phyloP scores from a whole-genome alignment of 2,329 filamentous ascomycete species.

The Xylaria sp. region DNA sequence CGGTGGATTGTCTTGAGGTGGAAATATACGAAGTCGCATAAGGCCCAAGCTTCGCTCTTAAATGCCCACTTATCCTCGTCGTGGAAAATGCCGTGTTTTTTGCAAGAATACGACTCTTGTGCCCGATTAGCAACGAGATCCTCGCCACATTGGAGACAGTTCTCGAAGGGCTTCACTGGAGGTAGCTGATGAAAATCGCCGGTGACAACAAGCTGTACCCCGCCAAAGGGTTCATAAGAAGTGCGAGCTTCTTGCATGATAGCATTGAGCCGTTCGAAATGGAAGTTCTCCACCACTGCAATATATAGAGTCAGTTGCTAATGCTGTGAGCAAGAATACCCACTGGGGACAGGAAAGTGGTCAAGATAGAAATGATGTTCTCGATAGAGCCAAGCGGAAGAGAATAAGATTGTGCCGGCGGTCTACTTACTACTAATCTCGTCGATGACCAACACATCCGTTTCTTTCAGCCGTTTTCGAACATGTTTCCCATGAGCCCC shows the following conservation, averaged over 20 bases:
- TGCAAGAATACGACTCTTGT: slow-evolving; percentile 49
- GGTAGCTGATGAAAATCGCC: slow-evolving; percentile 72
- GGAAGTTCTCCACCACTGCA: slow-evolving; percentile 64
- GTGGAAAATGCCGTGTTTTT: slow-evolving; percentile 52
- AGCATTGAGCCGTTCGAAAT: slow-evolving; percentile 63
- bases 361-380: neutral
- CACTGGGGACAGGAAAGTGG: neutral
- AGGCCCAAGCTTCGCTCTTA: slow-evolving; percentile 63
- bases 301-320: neutral
- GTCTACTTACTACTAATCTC: slow-evolving; percentile 64
- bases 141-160: slow-evolving; percentile 62
- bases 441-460: slow-evolving; percentile 70
- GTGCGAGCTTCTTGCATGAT: slow-evolving; percentile 56
- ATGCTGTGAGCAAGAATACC: slow-evolving; percentile 1
- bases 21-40: slow-evolving; percentile 64
- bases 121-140: slow-evolving; percentile 37
- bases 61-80: slow-evolving; percentile 72
- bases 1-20: slow-evolving; percentile 67
- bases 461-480: slow-evolving; percentile 53
- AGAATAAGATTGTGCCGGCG: neutral
- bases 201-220: slow-evolving; percentile 65
- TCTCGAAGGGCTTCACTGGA: slow-evolving; percentile 66
- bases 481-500: slow-evolving; percentile 50
- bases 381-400: neutral
- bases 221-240: slow-evolving; percentile 51